These are phyloP conservation scores for Daldinia loculata DNA, from an alignment of 495 filamentous ascomycete species.

Conservation along the genomic window DNA sequence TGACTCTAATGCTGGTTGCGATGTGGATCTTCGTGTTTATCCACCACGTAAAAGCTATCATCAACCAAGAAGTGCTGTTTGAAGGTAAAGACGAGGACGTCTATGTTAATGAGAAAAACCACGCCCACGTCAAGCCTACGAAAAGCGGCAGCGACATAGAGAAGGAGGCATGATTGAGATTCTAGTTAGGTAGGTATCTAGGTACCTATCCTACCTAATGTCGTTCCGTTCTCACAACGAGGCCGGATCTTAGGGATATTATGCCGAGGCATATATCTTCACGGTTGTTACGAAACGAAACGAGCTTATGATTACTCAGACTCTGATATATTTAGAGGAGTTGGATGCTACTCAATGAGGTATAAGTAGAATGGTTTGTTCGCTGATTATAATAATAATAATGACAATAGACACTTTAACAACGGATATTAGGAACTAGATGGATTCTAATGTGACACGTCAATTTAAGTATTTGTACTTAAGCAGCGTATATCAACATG, in stretches of 20 bases:
- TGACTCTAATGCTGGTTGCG: slow-evolving; percentile 63
- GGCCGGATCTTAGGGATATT: slow-evolving; percentile 4
- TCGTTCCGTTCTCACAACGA: neutral
- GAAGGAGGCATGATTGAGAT: slow-evolving; percentile 35
- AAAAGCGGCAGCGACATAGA: slow-evolving; percentile 30
- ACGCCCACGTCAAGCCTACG: slow-evolving; percentile 34
- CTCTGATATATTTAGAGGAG: neutral
- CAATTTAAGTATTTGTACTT: neutral
- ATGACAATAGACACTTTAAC: slow-evolving; percentile 6
- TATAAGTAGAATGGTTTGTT: neutral
- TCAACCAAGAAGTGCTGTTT: slow-evolving; percentile 64
- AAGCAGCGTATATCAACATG: neutral
- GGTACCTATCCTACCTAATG: neutral
- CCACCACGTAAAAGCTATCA: slow-evolving; percentile 62
- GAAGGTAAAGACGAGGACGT: slow-evolving; percentile 71
- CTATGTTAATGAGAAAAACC: slow-evolving; percentile 42
- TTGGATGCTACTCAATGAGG: neutral
- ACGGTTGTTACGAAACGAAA: slow-evolving; percentile 25
- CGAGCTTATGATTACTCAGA: slow-evolving; percentile 28
- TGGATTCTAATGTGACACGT: neutral
- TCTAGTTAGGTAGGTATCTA: neutral
- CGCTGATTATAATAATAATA: slow-evolving; percentile 7
- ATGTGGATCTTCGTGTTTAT: slow-evolving; percentile 68
- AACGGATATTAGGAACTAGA: slow-evolving; percentile 3
- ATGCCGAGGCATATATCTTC: slow-evolving; percentile 5